These are phyloP conservation scores for Aphanomyces euteiches DNA, from an alignment of 352 stramenopile genomes.

Conservation along the genomic window DNA sequence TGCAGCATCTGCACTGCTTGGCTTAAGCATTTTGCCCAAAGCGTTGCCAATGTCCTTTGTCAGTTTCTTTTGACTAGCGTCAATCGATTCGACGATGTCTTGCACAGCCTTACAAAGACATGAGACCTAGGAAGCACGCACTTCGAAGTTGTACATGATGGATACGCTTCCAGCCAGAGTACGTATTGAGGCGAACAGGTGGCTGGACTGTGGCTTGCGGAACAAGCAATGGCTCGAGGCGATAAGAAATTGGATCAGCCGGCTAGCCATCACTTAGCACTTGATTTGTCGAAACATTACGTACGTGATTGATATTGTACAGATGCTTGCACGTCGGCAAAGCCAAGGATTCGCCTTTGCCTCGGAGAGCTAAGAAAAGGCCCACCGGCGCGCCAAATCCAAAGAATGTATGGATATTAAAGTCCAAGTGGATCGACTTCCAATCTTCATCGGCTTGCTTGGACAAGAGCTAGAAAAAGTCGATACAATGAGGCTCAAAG, in stretches of 20 bases:
- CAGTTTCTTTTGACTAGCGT: constrained; percentile 24
- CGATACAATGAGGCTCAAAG: not conserved
- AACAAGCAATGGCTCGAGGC: constrained; percentile 90
- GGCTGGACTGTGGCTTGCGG: constrained; percentile 1
- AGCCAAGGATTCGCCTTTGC: constrained; percentile 60
- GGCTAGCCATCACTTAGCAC: constrained; percentile 35
- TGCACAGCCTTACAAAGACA: constrained; percentile 11
- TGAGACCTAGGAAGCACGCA: not conserved
- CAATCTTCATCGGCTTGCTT: not conserved
- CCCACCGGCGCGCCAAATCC: constrained; percentile 88
- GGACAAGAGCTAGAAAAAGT: constrained; percentile 15
- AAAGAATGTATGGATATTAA: constrained; percentile 84
- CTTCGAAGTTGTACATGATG: constrained; percentile 22
- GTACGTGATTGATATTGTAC: constrained; percentile 93
- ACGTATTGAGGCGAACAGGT: constrained; percentile 25
- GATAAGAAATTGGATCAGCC: constrained; percentile 93
- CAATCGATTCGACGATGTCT: constrained; percentile 30
- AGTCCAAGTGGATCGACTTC: constrained; percentile 46
- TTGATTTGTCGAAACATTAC: not conserved
- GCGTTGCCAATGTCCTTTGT: constrained; percentile 16
- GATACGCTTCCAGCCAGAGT: constrained; percentile 23
- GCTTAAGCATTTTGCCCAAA: constrained; percentile 10
- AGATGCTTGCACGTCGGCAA: constrained; percentile 77
- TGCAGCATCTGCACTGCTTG: not conserved
- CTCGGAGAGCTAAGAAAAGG: constrained; percentile 90